Evolutionary conservation across 495 filamentous ascomycete species (phyloP).

Genomic region (Immersiella caudata): DNA sequence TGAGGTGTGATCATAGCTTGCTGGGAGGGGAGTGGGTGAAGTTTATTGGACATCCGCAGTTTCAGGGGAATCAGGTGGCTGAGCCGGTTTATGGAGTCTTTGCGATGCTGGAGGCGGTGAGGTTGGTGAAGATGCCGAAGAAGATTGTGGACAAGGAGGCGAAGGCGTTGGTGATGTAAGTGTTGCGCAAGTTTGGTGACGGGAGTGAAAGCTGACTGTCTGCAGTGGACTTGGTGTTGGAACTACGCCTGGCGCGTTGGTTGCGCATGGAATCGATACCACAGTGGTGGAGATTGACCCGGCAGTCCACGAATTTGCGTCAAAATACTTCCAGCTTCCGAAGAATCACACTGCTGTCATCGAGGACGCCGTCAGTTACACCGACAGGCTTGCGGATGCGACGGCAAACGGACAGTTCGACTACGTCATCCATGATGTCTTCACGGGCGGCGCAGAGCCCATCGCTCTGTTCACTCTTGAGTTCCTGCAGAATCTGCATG

Average conservation of each 20-base stretch:
- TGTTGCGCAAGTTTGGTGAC: conserved; percentile 11
- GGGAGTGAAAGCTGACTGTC: conserved; percentile 21
- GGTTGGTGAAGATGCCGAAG: conserved; percentile 66
- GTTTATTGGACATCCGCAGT: conserved; percentile 36
- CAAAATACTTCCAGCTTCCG: conserved; percentile 79
- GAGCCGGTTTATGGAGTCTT: conserved; percentile 95
- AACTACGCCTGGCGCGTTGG: conserved; percentile 82
- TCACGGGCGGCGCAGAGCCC: conserved; percentile 94
- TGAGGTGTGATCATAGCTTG: conserved; percentile 92
- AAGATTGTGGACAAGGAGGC: conserved; percentile 63
- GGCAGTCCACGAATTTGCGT: conserved; percentile 78
- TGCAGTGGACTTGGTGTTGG: conserved; percentile 86
- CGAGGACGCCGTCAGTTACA: conserved; percentile 78
- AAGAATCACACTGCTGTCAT: conserved; percentile 77
- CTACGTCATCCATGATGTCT: conserved; percentile 98
- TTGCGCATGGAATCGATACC: conserved; percentile 85
- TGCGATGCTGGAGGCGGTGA: conserved; percentile 86
- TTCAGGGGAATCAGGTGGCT: conserved; percentile 55
- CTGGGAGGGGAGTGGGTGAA: conserved; percentile 92
- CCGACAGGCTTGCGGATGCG: conserved; percentile 50
- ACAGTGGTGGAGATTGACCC: conserved; percentile 95
- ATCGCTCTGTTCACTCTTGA: conserved; percentile 82
- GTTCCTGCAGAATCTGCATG: conserved; percentile 69
- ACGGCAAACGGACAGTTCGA: conserved; percentile 60
- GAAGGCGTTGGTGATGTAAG: conserved; percentile 82